These are phyloP conservation scores for Amaranthus palmeri DNA, from an alignment of 148 eudicot genomes.

Conservation along the genomic window DNA sequence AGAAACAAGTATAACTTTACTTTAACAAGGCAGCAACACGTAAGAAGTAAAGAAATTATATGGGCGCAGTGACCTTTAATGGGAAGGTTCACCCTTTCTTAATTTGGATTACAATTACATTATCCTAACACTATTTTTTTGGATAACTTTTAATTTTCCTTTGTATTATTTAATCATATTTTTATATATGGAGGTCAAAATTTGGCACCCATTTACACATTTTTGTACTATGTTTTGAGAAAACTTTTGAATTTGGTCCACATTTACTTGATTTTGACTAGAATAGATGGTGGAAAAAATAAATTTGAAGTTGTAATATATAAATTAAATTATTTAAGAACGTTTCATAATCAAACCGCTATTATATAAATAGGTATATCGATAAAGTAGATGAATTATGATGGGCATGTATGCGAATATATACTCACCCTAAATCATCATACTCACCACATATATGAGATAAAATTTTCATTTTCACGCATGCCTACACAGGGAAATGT, in stretches of 20 bases:
- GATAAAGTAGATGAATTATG: too few species aligned
- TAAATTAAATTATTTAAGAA: too few species aligned
- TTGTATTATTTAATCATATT: not conserved
- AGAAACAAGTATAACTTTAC: not conserved
- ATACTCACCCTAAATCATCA: too few species aligned
- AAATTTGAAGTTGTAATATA: too few species aligned
- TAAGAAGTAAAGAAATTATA: constrained; percentile 14
- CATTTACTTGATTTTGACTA: too few species aligned
- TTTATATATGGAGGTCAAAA: constrained; percentile 13
- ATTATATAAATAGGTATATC: too few species aligned
- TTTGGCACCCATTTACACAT: not conserved
- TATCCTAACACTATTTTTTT: constrained; percentile 9
- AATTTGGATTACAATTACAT: constrained; percentile 11
- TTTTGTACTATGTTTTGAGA: not conserved
- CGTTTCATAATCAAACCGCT: too few species aligned
- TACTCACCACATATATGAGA: too few species aligned
- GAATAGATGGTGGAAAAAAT: too few species aligned
- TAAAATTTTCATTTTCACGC: too few species aligned
- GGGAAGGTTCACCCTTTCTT: constrained; percentile 18
- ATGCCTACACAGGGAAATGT: not conserved
- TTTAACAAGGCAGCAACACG: constrained; percentile 27
- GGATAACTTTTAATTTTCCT: constrained; percentile 8
- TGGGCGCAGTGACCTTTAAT: constrained; percentile 8
- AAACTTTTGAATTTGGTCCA: too few species aligned
- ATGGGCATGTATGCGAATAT: too few species aligned